These are phyloP conservation scores for Penicillium sp. DNA, from an alignment of 2,329 filamentous ascomycete species.

Conservation along the genomic window DNA sequence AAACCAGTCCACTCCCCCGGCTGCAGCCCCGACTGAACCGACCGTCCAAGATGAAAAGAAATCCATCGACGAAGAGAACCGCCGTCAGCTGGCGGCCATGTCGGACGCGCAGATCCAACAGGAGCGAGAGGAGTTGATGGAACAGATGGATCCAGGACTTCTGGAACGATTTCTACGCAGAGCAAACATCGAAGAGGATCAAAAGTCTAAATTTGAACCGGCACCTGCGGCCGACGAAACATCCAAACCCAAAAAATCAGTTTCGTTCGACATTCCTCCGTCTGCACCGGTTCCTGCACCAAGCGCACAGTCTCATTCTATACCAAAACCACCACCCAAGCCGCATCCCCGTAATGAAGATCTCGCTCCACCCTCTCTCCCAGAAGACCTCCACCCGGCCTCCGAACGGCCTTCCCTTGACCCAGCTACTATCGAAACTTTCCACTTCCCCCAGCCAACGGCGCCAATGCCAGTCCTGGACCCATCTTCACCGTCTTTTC, in stretches of 20 bases:
- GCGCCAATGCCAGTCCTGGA: conserved; percentile 68
- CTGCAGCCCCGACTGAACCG: conserved; percentile 7
- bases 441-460: conserved; percentile 46
- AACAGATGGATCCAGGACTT: conserved; percentile 69
- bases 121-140: conserved; percentile 76
- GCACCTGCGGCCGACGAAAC: conserved; percentile 1
- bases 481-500: conserved; percentile 77
- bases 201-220: conserved; percentile 7
- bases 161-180: conserved; percentile 73
- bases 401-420: conserved; percentile 35
- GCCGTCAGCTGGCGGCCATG: conserved; percentile 70
- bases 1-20: conserved; percentile 22
- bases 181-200: conserved; percentile 69
- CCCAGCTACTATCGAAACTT: conserved; percentile 23
- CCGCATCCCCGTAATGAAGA: conserved; percentile 29
- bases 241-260: conserved; percentile 28
- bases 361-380: conserved; percentile 31
- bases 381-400: conserved; percentile 40
- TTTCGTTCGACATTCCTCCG: conserved; percentile 25
- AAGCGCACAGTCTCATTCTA: conserved; percentile 5
- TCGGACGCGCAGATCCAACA: conserved; percentile 74
- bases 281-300: conserved; percentile 3
- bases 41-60: conserved; percentile 55
- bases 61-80: conserved; percentile 81
- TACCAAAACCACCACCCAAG: conserved; percentile 3